Conservation (phyloP, 73 alveolate species). For the Blepharisma stoltei region DNA sequence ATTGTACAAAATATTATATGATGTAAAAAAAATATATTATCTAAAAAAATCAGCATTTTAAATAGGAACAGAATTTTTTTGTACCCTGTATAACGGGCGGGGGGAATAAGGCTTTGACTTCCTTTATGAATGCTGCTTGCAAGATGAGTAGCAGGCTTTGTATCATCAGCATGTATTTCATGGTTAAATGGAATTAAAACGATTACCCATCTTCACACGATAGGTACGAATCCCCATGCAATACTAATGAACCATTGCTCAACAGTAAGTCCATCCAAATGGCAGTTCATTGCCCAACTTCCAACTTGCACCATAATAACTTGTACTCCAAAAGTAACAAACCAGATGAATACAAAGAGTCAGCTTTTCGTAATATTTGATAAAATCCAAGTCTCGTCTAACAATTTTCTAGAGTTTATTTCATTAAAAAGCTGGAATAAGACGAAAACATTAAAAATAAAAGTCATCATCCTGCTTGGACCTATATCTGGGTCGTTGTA, state of each 20-base stretch:
- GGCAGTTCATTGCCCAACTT: constrained; percentile 59
- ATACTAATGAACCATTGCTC: constrained; percentile 78
- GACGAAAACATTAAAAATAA: constrained; percentile 83
- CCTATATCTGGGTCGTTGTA: constrained; percentile 43
- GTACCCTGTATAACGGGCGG: too few species aligned
- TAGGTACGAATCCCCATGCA: constrained; percentile 57
- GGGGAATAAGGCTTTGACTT: neutral
- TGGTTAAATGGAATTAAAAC: constrained; percentile 25
- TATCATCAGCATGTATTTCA: too few species aligned
- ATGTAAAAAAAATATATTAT: too few species aligned
- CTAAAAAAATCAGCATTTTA: too few species aligned
- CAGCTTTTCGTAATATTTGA: constrained; percentile 58
- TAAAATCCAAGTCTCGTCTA: constrained; percentile 80
- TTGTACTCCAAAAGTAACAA: constrained; percentile 58
- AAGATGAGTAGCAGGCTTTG: neutral
- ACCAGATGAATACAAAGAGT: constrained; percentile 66
- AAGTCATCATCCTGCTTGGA: constrained; percentile 86
- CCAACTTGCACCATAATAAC: constrained; percentile 69
- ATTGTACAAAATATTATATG: too few species aligned
- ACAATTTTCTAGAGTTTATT: constrained; percentile 80
- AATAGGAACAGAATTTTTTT: too few species aligned
- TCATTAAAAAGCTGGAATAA: constrained; percentile 76
- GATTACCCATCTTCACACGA: constrained; percentile 36
- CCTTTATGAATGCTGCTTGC: neutral
- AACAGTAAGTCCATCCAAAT: constrained; percentile 65